Percentiles rank a stretch among this genome's conserved stretches.
Evolutionary conservation across 164 flowering plant genomes (phyloP).

Genomic region (Brasenia schreberi): DNA sequence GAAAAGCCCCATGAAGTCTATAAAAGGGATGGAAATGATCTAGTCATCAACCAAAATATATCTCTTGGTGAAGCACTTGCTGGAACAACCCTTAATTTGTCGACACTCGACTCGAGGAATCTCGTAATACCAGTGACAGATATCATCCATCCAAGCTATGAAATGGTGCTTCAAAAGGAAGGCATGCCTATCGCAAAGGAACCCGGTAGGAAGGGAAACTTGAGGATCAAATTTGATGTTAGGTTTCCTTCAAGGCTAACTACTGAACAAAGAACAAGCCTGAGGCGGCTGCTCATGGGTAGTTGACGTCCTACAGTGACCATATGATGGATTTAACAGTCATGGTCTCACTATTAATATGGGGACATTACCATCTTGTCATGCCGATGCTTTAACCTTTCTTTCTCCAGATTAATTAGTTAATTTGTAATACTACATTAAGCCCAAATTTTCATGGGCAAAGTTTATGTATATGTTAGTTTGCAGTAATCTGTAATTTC

Average conservation of each 20-base stretch:
- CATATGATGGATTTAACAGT: neutral
- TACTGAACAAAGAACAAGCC: slow-evolving; percentile 54
- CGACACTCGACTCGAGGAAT: slow-evolving; percentile 64
- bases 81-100: slow-evolving; percentile 57
- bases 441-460: too few relatives aligned
- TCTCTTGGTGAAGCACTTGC: slow-evolving; percentile 77
- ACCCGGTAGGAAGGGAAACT: slow-evolving; percentile 64
- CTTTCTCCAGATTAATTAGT: too few relatives aligned
- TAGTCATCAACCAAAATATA: slow-evolving; percentile 46
- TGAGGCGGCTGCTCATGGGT: slow-evolving; percentile 59
- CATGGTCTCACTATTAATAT: neutral
- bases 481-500: too few relatives aligned
- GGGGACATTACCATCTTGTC: neutral
- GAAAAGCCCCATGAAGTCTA: slow-evolving; percentile 78
- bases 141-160: slow-evolving; percentile 67
- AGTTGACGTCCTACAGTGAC: neutral
- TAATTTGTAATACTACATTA: too few relatives aligned
- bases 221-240: slow-evolving; percentile 65
- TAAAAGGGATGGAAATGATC: slow-evolving; percentile 78
- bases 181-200: slow-evolving; percentile 94
- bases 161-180: slow-evolving; percentile 56
- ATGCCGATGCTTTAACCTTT: neutral
- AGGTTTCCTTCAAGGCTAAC: slow-evolving; percentile 72
- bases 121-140: slow-evolving; percentile 42
- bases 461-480: too few relatives aligned